Percentiles rank a stretch among this genome's conserved stretches.
phyloP scores from a whole-genome alignment of 768 basidiomycete genomes.

The Boletales sp. region DNA sequence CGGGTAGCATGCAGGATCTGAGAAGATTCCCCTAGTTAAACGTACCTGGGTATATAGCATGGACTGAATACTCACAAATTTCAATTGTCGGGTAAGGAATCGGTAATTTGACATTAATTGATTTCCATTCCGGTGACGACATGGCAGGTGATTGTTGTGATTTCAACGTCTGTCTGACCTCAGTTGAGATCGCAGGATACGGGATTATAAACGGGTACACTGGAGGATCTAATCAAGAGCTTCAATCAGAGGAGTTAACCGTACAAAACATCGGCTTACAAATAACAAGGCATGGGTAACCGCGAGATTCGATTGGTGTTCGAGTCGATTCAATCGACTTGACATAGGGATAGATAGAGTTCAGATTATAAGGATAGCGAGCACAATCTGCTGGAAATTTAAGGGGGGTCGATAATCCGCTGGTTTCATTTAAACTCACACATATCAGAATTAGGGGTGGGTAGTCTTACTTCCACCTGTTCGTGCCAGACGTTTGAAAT shows the following conservation, averaged over 20 bases:
- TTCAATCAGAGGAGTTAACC: not conserved
- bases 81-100: constrained; percentile 25
- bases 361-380: constrained; percentile 39
- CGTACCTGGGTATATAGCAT: not conserved
- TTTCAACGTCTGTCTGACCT: constrained; percentile 3
- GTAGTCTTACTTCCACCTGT: constrained; percentile 7
- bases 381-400: constrained; percentile 29
- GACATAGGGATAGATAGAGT: constrained; percentile 33
- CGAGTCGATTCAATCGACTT: not conserved
- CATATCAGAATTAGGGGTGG: constrained; percentile 23
- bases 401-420: not conserved
- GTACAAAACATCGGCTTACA: constrained; percentile 27
- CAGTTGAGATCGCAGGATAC: constrained; percentile 9
- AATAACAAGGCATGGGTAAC: constrained; percentile 36
- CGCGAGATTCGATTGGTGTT: constrained; percentile 8
- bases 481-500: not conserved
- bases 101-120: constrained; percentile 12
- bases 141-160: not conserved
- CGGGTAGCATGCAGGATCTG: constrained; percentile 26
- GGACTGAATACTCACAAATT: constrained; percentile 30
- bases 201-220: constrained; percentile 21
- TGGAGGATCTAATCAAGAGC: constrained; percentile 15
- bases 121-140: not conserved
- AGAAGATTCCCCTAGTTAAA: not conserved
- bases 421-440: constrained; percentile 27